These are phyloP conservation scores for Beta corolliflora DNA, from an alignment of 179 eudicot genomes.

Conservation along the genomic window DNA sequence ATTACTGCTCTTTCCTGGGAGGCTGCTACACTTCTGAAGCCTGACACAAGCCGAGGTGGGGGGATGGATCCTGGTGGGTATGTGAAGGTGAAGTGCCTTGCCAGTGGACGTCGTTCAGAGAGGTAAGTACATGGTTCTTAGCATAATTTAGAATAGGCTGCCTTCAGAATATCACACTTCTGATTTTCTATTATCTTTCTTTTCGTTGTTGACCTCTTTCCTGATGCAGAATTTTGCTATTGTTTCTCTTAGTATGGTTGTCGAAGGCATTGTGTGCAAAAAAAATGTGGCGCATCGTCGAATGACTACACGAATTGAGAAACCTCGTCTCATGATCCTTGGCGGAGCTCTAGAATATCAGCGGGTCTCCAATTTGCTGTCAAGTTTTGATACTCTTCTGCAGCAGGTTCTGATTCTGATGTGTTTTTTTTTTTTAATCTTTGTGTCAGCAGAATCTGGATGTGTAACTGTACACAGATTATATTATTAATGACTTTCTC, in stretches of 20 bases:
- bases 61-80: slow-evolving; percentile 99
- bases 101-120: slow-evolving; percentile 78
- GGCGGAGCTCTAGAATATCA: slow-evolving; percentile 99
- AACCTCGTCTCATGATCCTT: slow-evolving; percentile 84
- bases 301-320: slow-evolving; percentile 85
- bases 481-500: slow-evolving; percentile 4
- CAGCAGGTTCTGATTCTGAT: slow-evolving; percentile 69
- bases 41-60: slow-evolving; percentile 92
- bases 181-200: slow-evolving; percentile 8
- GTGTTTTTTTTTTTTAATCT: not conserved
- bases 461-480: not conserved
- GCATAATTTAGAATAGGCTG: not conserved
- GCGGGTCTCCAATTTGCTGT: slow-evolving; percentile 79
- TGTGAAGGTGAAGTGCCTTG: slow-evolving; percentile 95
- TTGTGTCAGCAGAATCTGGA: not conserved
- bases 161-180: not conserved
- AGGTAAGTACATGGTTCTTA: slow-evolving; percentile 50
- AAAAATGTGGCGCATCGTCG: slow-evolving; percentile 96
- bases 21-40: slow-evolving; percentile 91
- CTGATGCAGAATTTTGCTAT: slow-evolving; percentile 27
- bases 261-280: slow-evolving; percentile 95
- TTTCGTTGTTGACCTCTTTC: not conserved
- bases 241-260: slow-evolving; percentile 56
- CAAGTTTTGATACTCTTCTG: slow-evolving; percentile 93
- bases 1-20: slow-evolving; percentile 94